A percentile compares a stretch with the other conserved stretches of the same genome.
These are phyloP conservation scores for Casuarina cunninghamiana DNA, from an alignment of 306 rosid species.

Conservation along the genomic window DNA sequence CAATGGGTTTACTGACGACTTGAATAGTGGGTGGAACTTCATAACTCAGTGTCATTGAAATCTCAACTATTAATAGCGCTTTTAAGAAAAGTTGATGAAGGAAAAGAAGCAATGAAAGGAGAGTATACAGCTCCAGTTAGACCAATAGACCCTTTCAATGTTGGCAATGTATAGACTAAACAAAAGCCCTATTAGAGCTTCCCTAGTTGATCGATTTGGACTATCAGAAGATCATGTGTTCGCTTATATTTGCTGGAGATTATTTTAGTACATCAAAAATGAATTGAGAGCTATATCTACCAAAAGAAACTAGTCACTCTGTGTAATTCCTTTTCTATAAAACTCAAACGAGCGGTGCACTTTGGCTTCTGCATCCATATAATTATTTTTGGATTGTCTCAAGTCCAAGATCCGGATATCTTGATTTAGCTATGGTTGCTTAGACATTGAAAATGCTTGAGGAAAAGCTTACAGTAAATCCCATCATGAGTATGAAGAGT, in stretches of 20 bases:
- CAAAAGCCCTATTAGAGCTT: neutral
- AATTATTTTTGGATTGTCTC: too few relatives aligned
- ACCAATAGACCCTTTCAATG: neutral
- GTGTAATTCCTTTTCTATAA: too few relatives aligned
- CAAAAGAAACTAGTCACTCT: too few relatives aligned
- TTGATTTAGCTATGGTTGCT: too few relatives aligned
- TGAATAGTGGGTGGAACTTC: constrained; percentile 23
- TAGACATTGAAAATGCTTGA: too few relatives aligned
- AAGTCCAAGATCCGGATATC: too few relatives aligned
- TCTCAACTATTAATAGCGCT: constrained; percentile 18
- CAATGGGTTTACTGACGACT: constrained; percentile 30
- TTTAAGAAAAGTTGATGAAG: neutral
- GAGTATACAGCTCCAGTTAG: neutral
- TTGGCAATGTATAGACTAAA: neutral
- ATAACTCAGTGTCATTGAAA: constrained; percentile 30
- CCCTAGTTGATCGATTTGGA: neutral
- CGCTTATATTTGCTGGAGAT: neutral
- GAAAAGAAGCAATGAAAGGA: neutral
- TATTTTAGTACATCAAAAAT: too few relatives aligned
- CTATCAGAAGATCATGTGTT: neutral
- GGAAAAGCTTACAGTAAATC: too few relatives aligned
- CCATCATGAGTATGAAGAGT: too few relatives aligned
- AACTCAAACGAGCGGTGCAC: too few relatives aligned
- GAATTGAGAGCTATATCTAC: too few relatives aligned
- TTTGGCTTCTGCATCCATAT: too few relatives aligned